Conservation (phyloP, 306 rosid genomes). For the Herpetospermum pedunculosum region DNA sequence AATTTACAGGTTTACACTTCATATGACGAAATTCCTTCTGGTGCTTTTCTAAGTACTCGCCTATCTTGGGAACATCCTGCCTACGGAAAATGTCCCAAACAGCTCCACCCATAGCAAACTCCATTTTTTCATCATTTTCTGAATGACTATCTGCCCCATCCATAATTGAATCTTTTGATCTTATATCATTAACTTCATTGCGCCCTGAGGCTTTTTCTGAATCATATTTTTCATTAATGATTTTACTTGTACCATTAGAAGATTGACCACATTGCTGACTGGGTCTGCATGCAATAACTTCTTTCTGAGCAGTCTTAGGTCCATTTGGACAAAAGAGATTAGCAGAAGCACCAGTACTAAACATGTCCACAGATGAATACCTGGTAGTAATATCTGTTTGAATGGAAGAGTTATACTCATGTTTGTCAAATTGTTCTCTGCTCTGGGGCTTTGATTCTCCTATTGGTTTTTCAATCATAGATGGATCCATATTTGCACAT, state of each 20-base stretch:
- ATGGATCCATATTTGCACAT: neutral
- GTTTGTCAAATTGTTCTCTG: neutral
- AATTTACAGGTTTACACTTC: constrained; percentile 31
- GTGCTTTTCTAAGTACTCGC: constrained; percentile 43
- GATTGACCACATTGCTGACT: constrained; percentile 20
- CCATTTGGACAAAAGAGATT: neutral
- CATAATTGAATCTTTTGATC: constrained; percentile 19
- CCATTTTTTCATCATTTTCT: constrained; percentile 15
- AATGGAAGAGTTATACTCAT: neutral
- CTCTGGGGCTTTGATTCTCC: neutral
- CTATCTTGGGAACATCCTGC: constrained; percentile 57
- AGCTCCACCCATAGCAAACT: constrained; percentile 38
- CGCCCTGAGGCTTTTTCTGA: constrained; percentile 11
- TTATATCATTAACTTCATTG: constrained; percentile 15
- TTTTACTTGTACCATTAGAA: constrained; percentile 11
- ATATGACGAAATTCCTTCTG: constrained; percentile 46
- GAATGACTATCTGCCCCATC: constrained; percentile 15
- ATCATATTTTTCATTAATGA: neutral
- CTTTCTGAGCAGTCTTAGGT: neutral
- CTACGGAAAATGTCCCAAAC: constrained; percentile 73
- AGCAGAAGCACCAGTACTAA: neutral
- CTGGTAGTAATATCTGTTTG: neutral
- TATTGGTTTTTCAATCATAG: neutral
- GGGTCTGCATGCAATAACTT: constrained; percentile 1
- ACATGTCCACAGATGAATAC: neutral